Base-by-base conservation (phyloP, 768 basidiomycete genomes). In the Suillus clintonianus region DNA sequence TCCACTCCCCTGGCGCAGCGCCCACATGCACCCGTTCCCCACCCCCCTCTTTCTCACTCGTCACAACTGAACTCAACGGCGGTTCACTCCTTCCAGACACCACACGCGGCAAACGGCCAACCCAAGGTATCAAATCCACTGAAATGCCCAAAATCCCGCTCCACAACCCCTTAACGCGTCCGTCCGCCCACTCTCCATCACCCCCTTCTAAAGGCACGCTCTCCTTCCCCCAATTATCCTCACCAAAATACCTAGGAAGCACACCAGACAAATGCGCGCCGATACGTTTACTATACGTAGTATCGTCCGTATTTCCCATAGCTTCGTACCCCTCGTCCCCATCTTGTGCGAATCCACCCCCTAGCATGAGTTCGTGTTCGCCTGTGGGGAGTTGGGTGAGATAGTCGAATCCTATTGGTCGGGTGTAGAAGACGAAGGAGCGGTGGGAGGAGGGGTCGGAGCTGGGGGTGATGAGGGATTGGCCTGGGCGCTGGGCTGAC, bases 141-240 rank as follows among this genome's bases (percentile, higher is more conserved):
- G 90, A 91, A 5, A 88, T 67, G 2, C 85, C 89, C 17, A 92
- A 67, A 27, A 91, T 81, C 2, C 90, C 90, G 43, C 84, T 84
- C 89, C 90, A 91, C 3, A 74, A 65, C 13, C 82, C 79, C 72
- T 84, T 86, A 41, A 87, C 77, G 17, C 83, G 77, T 3, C 83
- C 85, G 39, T 72, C 64, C n/a, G 65, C 71, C 81, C 82, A 83
- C 43, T 65, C 64, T 2, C 27, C n/a, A 5, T 39, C 61, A 2
- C 45, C 39, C 4, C 36, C 67, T 17, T 68, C 71, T 5, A 60
- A 39, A 0, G 66, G 68, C 22, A 69, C 69, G 36, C 70, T 76
- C 14, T 71, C 75, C 0, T 67, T 72, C 39, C 85, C 85, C 79
- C 81, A 83, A 37, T 78, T 76, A 5, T 64, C 57, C 45, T 71